A percentile compares a stretch with the other conserved stretches of the same genome.
Evolutionary conservation across 139 green algal genomes (phyloP).

Genomic region (Coelastrella sp.): DNA sequence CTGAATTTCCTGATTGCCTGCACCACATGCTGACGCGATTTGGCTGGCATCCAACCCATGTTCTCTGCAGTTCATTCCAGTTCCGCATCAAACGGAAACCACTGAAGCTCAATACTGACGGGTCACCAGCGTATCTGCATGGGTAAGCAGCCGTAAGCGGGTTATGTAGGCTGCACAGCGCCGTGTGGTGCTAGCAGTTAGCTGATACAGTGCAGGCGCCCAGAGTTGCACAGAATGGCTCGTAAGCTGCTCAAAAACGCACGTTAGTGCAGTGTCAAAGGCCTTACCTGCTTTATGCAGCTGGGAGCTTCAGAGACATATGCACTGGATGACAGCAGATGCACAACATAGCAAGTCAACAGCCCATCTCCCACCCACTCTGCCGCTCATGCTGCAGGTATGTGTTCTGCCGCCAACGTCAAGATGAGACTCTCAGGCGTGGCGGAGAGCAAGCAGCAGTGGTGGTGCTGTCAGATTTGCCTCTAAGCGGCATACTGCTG

Average conservation of each 20-base stretch:
- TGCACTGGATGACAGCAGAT: neutral
- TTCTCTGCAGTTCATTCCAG: constrained; percentile 72
- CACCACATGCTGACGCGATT: too few relatives aligned
- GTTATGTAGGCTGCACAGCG: neutral
- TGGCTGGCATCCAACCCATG: too few relatives aligned
- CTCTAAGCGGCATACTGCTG: constrained; percentile 68
- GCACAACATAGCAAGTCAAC: neutral
- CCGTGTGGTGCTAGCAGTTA: too few relatives aligned
- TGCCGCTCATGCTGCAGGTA: constrained; percentile 63
- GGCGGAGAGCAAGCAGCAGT: constrained; percentile 90
- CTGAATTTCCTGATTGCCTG: too few relatives aligned
- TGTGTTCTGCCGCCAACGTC: constrained; percentile 95
- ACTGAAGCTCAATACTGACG: neutral
- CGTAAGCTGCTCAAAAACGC: too few relatives aligned
- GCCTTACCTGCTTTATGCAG: too few relatives aligned
- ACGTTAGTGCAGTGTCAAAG: too few relatives aligned
- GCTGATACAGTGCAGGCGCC: too few relatives aligned
- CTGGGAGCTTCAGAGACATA: neutral
- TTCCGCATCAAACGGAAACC: constrained; percentile 69
- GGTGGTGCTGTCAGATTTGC: constrained; percentile 79
- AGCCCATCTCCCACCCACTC: too few relatives aligned
- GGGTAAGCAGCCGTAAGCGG: neutral
- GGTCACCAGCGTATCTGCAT: neutral
- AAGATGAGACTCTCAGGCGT: constrained; percentile 85
- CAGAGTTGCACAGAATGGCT: too few relatives aligned